Evolutionary conservation across 2,329 filamentous ascomycete genomes (phyloP), one percentile per base, ranked within the genome.

Genomic region (Arthrobotrys iridis): DNA sequence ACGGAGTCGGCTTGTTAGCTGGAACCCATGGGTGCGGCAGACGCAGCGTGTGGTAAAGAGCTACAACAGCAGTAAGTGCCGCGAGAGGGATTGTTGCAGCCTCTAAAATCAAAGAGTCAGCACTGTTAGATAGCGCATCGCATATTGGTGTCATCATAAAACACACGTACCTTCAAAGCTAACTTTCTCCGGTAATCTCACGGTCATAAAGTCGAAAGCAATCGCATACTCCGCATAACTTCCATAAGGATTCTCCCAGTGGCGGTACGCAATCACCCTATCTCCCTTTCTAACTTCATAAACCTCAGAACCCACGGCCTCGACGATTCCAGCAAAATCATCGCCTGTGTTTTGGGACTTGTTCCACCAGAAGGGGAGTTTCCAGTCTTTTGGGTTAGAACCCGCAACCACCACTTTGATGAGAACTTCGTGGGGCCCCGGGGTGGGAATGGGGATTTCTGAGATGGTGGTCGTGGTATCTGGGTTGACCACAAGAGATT

Each of bases 121-220:
- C 11, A 37, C 40, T 30, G 41, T 58, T 35, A 68, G 28, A 18
- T 15, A 24, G 4, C 40, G 22, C 8, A 26, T 15, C 50, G 15
- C 22, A n/a, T 50, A 6, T 30, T 6, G 15, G 1, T 41, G 10
- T 30, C 13, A 55, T 22, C 50, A 55, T 55, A 18, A 2, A 35
- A 45, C 3, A 2, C 22, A 55, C 78, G 6, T 79, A 84, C 83
- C 83, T 80, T 88, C 86, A 60, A 87, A 88, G 18, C 82, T 83
- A 1, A 83, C 83, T 15, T 82, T 80, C 30, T 82, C 75, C 0
- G 87, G 85, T 15, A 88, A 81, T 77, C 85, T 85, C 78, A 89
- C 88, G 0, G 87, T 88, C 0, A 87, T 87, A 77, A 86, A 83
- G 33, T 84, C 83, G 81, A 83, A 85, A 0, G 85, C 85, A 8